Evolutionary conservation across 441 rosid genomes (phyloP).

Genomic region (Populus hybrid): DNA sequence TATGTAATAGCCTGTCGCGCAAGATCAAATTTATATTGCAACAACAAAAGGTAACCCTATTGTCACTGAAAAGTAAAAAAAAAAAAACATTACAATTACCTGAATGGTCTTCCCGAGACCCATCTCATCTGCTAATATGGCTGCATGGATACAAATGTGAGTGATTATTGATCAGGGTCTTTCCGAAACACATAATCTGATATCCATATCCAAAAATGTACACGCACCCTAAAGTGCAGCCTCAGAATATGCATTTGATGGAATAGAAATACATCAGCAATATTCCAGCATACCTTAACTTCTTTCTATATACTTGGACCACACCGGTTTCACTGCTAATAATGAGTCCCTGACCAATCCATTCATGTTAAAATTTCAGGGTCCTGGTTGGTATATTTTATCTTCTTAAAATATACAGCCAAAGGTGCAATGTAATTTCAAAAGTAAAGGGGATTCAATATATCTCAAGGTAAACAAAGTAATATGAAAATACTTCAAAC

Average conservation of each 20-base stretch:
- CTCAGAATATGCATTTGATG: neutral
- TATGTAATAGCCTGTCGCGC: conserved; percentile 73
- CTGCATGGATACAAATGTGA: conserved; percentile 45
- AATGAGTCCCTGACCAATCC: neutral
- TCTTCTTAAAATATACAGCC: neutral
- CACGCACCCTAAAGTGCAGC: neutral
- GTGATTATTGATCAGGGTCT: conserved; percentile 14
- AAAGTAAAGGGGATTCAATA: neutral
- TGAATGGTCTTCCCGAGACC: conserved; percentile 98
- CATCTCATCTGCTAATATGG: conserved; percentile 97
- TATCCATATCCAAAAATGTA: neutral
- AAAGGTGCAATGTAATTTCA: neutral
- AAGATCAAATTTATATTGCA: conserved; percentile 24
- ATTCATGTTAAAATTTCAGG: neutral
- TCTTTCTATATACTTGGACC: neutral
- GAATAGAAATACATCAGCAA: neutral
- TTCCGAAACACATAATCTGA: neutral
- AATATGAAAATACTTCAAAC: neutral
- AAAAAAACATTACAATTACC: conserved; percentile 37
- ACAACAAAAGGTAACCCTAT: conserved; percentile 13
- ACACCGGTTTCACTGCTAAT: neutral
- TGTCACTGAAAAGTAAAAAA: conserved; percentile 1
- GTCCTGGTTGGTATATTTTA: neutral
- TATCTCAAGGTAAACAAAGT: neutral
- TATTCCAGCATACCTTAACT: no score